Evolutionary conservation across 2,329 filamentous ascomycete genomes (phyloP), one percentile per base, ranked within the genome.

Genomic region (Waltergamsia citrina): DNA sequence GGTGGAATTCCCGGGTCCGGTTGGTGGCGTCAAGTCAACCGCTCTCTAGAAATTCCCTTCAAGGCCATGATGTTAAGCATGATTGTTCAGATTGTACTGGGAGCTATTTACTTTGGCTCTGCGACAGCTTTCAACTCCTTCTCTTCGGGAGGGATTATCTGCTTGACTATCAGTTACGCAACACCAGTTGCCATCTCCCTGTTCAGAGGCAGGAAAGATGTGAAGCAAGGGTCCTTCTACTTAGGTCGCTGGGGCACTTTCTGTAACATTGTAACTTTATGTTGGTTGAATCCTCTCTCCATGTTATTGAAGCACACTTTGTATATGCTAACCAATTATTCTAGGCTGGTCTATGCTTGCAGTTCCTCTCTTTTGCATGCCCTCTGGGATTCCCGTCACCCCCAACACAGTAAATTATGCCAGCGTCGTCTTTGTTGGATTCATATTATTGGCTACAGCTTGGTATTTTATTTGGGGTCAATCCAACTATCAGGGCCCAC

Each of bases 361-460:
- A 19, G 72, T 84, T 33, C 78, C 80, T 2, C 69, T 85, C 12
- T 85, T 85, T 63, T 85, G 76, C 56, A 81, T 82, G 75, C 80
- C 79, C 1, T 69, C 75, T 0, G 56, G 57, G 25, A 59, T 82
- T 11, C 75, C 75, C 6, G 75, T 82, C 25, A 69, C 66, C 1
- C 54, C 49, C 15, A 50, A 57, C 15, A 67, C 63, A 22, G 79
- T 84, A 64, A 86, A 85, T 64, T 85, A 84, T 54, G 80, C 80
- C 2, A 76, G 75, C 12, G 80, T 78, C 19, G 81, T 85, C n/a
- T 83, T 85, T 44, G 70, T 79, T 20, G 77, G 66, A 5, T 78
- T 81, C 41, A 68, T 73, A 35, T 31, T 62, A 22, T 66, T 85
- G 37, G 72, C 80, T 3, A 66, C 63, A 7, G 53, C 58, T 5